Conservation (phyloP, 495 filamentous ascomycete species). For the Stereocaulon alpinum region DNA sequence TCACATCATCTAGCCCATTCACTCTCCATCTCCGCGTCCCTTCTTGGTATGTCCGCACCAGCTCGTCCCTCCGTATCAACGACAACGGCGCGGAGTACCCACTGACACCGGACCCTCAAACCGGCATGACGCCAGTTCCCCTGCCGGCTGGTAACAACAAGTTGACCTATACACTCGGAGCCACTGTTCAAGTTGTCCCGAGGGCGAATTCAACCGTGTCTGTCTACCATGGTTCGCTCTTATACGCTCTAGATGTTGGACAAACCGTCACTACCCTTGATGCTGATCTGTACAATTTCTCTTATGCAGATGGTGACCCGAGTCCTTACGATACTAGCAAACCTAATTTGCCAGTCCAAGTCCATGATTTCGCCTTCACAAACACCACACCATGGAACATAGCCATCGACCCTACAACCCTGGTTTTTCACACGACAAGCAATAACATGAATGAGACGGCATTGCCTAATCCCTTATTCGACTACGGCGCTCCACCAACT, state of each 20-base stretch:
- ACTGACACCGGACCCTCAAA: slow-evolving; percentile 20
- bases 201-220: slow-evolving; percentile 46
- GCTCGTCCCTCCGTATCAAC: slow-evolving; percentile 11
- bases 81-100: slow-evolving; percentile 11
- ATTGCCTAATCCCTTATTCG: slow-evolving; percentile 40
- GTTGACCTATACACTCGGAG: slow-evolving; percentile 22
- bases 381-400: slow-evolving; percentile 37
- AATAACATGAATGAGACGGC: slow-evolving; percentile 18
- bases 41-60: slow-evolving; percentile 15
- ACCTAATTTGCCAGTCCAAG: slow-evolving; percentile 26
- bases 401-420: slow-evolving; percentile 39
- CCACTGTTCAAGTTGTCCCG: slow-evolving; percentile 23
- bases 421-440: slow-evolving; percentile 24
- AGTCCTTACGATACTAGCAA: slow-evolving; percentile 13
- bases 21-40: slow-evolving; percentile 22
- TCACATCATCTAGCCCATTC: slow-evolving; percentile 29
- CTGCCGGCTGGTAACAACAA: slow-evolving; percentile 20
- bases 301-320: slow-evolving; percentile 4
- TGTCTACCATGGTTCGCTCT: slow-evolving; percentile 42
- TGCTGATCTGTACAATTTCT: slow-evolving; percentile 19
- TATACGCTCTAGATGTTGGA: slow-evolving; percentile 43
- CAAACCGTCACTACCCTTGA: slow-evolving; percentile 23
- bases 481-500: slow-evolving; percentile 37
- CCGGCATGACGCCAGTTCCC: slow-evolving; percentile 23
- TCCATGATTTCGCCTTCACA: slow-evolving; percentile 29